Evolutionary conservation across 768 basidiomycete species (phyloP).

Genomic region (Lyophyllum atratum): DNA sequence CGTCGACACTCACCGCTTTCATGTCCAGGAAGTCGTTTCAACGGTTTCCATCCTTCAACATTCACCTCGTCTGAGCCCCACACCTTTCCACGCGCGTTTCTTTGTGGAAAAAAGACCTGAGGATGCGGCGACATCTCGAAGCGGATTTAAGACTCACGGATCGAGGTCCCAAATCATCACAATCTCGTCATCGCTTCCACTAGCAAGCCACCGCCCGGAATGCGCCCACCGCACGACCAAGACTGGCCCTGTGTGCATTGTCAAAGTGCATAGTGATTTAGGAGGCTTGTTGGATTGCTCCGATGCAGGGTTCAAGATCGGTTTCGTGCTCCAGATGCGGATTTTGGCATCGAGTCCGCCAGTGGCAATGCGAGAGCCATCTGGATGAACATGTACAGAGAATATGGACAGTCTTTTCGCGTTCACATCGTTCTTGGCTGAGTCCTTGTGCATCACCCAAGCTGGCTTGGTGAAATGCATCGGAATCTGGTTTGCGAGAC

Average conservation of each 20-base stretch:
- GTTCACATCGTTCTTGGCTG: conserved; percentile 60
- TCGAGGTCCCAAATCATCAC: conserved; percentile 98
- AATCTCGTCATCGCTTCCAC: conserved; percentile 94
- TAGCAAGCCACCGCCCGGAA: conserved; percentile 91
- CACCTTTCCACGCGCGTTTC: conserved; percentile 79
- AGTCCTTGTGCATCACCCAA: conserved; percentile 85
- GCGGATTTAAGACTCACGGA: conserved; percentile 62
- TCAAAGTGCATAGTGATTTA: conserved; percentile 86
- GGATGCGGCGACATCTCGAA: not conserved
- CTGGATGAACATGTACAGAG: conserved; percentile 92
- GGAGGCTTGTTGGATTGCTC: conserved; percentile 73
- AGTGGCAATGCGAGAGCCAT: conserved; percentile 95
- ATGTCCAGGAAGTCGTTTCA: conserved; percentile 90
- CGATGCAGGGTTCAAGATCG: conserved; percentile 78
- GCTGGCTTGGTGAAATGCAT: conserved; percentile 91
- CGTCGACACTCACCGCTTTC: conserved; percentile 73
- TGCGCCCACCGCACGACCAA: conserved; percentile 92
- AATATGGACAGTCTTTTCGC: conserved; percentile 83
- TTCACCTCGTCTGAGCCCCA: conserved; percentile 97
- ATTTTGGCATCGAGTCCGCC: conserved; percentile 96
- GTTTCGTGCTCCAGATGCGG: conserved; percentile 96
- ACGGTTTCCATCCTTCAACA: conserved; percentile 95
- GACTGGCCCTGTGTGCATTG: conserved; percentile 94
- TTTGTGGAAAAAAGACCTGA: conserved; percentile 29
- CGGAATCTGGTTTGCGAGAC: not conserved